Evolutionary conservation across 2,329 filamentous ascomycete species (phyloP), one percentile per base, ranked within the genome.

Genomic region (Colletotrichum tamarilloi): DNA sequence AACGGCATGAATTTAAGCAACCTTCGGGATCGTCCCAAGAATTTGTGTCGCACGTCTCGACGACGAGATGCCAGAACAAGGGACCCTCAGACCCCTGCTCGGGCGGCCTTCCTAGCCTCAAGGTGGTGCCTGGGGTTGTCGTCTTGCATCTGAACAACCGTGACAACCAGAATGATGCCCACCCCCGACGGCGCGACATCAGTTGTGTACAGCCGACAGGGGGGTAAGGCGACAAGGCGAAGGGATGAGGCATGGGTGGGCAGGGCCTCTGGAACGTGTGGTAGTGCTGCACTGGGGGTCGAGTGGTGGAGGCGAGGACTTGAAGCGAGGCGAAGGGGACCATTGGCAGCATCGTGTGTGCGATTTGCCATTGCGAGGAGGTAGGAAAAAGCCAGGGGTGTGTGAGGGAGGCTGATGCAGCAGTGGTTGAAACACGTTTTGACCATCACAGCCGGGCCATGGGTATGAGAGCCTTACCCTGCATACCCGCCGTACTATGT

Each of bases 1-100:
- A 77, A 79, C 79, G 80, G 79, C 81, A 83, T 82, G 80, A 82
- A 81, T 84, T 84, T 86, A 86, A 84, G 81, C 80, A 78, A 77
- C 77, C 77, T 75, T 72, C 70, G 77, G 79, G 84, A 83, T 84
- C 82, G 79, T 77, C 83, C 77, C 76, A 77, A 79, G 78, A 75
- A 28, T 56, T 62, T 16, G 32, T 42, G 38, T 42, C 38, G 35
- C 14, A 42, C 28, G 30, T 32, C 42, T 28, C 49, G 49, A 67
- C 55, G 19, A 53, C n/a, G 6, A 56, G 19, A 46, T 62, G 63
- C 49, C 70, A 72, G 52, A 73, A 56, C 42, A 49, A 64, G 19
- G 77, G 78, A 77, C 67, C 77, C 69, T 73, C 76, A 76, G 75
- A 65, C 76, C 77, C 78, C 80, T 75, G 79, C 77, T 75, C 77